Evolutionary conservation across 164 flowering plant genomes (phyloP).

Genomic region (Echeveria elegans): DNA sequence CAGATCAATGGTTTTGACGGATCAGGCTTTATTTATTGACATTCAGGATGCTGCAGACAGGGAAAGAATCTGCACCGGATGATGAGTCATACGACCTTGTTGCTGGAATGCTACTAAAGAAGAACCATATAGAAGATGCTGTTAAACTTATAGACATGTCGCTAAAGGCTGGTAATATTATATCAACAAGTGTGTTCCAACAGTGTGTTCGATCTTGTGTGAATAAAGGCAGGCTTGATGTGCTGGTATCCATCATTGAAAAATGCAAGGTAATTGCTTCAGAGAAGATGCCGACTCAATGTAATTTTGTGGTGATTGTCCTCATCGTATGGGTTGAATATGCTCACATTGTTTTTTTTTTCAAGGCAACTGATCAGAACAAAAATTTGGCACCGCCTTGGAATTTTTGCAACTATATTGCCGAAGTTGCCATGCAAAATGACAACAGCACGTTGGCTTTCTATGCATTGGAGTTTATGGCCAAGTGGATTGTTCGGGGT

Average conservation of each 20-base stretch:
- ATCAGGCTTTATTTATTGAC: slow-evolving; percentile 16
- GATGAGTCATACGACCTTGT: slow-evolving; percentile 73
- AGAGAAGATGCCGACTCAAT: not conserved
- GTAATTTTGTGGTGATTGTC: not conserved
- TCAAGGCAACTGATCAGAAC: slow-evolving; percentile 84
- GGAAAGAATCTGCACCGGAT: slow-evolving; percentile 69
- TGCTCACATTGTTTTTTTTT: slow-evolving; percentile 11
- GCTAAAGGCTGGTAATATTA: slow-evolving; percentile 56
- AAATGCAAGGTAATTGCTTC: slow-evolving; percentile 75
- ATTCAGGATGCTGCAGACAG: slow-evolving; percentile 80
- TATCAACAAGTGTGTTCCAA: slow-evolving; percentile 49
- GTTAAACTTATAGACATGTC: slow-evolving; percentile 64
- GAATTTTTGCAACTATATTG: slow-evolving; percentile 49
- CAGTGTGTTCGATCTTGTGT: slow-evolving; percentile 60
- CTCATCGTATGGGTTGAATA: not conserved
- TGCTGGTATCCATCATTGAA: slow-evolving; percentile 67
- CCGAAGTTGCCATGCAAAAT: slow-evolving; percentile 57
- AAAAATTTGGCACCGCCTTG: slow-evolving; percentile 77
- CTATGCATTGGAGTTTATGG: slow-evolving; percentile 69
- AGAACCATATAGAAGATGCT: slow-evolving; percentile 56
- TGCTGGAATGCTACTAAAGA: slow-evolving; percentile 43
- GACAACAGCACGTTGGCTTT: slow-evolving; percentile 75
- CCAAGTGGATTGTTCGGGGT: slow-evolving; percentile 65
- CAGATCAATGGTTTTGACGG: slow-evolving; percentile 11
- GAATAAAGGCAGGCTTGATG: slow-evolving; percentile 53